Evolutionary conservation across 2,329 filamentous ascomycete species (phyloP).

Genomic region (Apiospora kogelbergensis): DNA sequence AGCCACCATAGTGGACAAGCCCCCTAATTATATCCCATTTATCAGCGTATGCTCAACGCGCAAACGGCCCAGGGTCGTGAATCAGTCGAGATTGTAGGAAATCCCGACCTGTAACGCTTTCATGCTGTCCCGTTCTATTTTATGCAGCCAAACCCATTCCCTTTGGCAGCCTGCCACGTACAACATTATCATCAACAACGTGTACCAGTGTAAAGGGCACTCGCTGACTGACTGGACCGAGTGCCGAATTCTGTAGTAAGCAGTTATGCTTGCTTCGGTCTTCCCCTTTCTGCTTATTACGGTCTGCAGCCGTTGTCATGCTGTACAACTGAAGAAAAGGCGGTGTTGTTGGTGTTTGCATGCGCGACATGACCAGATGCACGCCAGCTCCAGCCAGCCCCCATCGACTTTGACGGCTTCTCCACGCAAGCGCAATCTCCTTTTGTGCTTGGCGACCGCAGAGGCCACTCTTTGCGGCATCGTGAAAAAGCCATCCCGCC

Average conservation of each 20-base stretch:
- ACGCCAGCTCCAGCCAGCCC: background rate
- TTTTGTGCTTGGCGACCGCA: background rate
- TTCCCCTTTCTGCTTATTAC: background rate
- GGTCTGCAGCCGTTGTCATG: background rate
- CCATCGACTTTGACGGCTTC: background rate
- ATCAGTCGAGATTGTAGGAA: background rate
- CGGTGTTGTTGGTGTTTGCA: background rate
- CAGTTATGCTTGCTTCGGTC: background rate
- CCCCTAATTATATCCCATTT: background rate
- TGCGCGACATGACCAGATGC: background rate
- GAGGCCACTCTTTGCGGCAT: background rate
- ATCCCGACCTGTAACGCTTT: background rate
- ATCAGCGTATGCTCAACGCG: background rate
- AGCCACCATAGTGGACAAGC: conserved; percentile 8
- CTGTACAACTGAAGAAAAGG: background rate
- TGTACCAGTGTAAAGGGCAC: background rate
- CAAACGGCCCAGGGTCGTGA: background rate
- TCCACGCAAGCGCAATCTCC: conserved; percentile 6
- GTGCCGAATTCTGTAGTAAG: too few relatives aligned
- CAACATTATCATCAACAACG: background rate
- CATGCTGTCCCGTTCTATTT: background rate
- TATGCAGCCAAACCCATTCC: background rate
- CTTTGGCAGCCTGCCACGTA: background rate
- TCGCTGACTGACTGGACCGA: too few relatives aligned
- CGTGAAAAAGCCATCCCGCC: background rate